A percentile compares a stretch with the other conserved stretches of the same genome.
phyloP scores from a whole-genome alignment of 2,329 filamentous ascomycete genomes.

The Talaromyces pinophilus region DNA sequence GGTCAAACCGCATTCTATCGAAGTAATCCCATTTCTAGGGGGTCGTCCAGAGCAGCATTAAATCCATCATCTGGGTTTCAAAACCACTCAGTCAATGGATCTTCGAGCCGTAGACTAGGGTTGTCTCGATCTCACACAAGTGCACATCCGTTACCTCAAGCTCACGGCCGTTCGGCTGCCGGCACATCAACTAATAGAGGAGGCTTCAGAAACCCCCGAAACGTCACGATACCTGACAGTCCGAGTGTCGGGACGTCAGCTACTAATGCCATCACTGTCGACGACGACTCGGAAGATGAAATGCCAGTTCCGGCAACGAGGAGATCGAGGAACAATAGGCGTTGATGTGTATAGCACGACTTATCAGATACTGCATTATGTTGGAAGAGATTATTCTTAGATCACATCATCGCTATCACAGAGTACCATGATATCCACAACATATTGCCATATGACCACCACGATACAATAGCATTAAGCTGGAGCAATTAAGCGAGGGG shows the following conservation, averaged over 20 bases:
- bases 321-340: constrained; percentile 27
- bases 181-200: neutral
- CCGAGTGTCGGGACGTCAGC: constrained; percentile 26
- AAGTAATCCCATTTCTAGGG: constrained; percentile 1
- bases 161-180: neutral
- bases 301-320: constrained; percentile 24
- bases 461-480: constrained; percentile 12
- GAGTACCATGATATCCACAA: constrained; percentile 7
- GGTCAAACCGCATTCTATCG: constrained; percentile 12
- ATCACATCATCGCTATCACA: constrained; percentile 8
- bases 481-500: neutral
- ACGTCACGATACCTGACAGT: neutral
- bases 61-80: neutral
- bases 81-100: neutral
- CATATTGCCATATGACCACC: constrained; percentile 11
- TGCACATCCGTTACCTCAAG: no score
- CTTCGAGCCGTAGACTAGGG: neutral
- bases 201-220: neutral
- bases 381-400: constrained; percentile 12
- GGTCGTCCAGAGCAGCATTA: neutral
- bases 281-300: constrained; percentile 35
- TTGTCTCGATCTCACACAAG: neutral
- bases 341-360: constrained; percentile 2
- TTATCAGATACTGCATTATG: neutral
- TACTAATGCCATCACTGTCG: constrained; percentile 30